Base-by-base conservation (phyloP, 495 filamentous ascomycete genomes). In the Cudoniella acicularis region DNA sequence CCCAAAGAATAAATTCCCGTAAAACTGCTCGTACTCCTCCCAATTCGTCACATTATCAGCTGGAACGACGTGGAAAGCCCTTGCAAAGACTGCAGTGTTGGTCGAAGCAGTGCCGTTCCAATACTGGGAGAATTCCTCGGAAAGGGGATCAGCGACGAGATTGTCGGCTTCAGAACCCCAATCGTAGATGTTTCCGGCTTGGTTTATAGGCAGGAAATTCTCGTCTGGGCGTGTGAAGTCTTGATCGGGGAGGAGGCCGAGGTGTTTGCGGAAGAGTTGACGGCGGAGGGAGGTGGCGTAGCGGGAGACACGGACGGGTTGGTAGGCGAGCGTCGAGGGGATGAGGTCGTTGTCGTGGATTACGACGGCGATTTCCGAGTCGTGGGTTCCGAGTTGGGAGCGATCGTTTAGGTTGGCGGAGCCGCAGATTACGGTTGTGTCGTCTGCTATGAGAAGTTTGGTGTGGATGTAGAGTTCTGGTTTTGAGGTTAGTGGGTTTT, bases 381-480 rank as follows among this genome's bases (percentile, higher is more conserved):
- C 91, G 73, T 94, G 90, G 55, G 81, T 78, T 17, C 93, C 93
- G 16, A 96, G 80, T 71, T 98, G 93, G 20, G 89, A 93, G 61
- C 93, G 88, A 72, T 98, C 93, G 73, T 98, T 98, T 43, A 98
- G 72, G 71, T 98, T 98, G 30, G 93, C 93, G 0, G 89, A 93
- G 49, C 93, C 93, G 72, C 88, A 91, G 69, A 98, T 92, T 25
- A 91, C 93, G 51, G 90, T 74, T 4, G 84, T 81, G 72, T 98
- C 92, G 67, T 98, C 92, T 54, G 92, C 92, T 69, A 98, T 93
- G 61, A 96, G 82, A 36, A 96, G 82, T 78, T 98, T 98, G 64
- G 86, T 86, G 75, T 98, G 93, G 57, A 96, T 86, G 70, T 98
- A 98, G 21, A 98, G 85, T 54, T 67, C 66, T 65, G 23, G 20